phyloP scores from a whole-genome alignment of 805 yeast genomes.

The Candida loeiensis region DNA sequence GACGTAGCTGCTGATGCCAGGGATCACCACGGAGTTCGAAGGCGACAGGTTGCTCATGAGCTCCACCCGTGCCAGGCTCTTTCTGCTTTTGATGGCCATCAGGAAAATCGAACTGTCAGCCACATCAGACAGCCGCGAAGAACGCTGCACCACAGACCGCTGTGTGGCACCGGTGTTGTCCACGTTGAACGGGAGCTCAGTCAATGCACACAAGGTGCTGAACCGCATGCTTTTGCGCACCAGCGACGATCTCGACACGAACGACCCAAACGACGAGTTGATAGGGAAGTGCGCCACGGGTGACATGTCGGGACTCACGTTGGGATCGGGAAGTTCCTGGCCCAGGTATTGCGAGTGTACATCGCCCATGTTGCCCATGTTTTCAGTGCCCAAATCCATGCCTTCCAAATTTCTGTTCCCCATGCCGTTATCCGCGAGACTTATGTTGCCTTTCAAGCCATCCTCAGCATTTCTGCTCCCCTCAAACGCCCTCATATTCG shows the following conservation, averaged over 20 bases:
- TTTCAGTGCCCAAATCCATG: too few relatives aligned
- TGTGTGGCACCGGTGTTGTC: constrained; percentile 11
- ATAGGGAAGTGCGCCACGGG: background rate
- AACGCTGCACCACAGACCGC: constrained; percentile 12
- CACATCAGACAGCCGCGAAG: constrained; percentile 25
- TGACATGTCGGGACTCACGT: background rate
- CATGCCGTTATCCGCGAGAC: background rate
- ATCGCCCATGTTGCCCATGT: too few relatives aligned
- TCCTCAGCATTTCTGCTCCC: too few relatives aligned
- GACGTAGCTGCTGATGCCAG: constrained; percentile 43
- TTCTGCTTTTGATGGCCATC: constrained; percentile 20
- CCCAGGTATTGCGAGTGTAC: too few relatives aligned
- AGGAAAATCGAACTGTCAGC: constrained; percentile 37
- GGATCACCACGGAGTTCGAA: constrained; percentile 46
- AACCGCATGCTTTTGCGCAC: constrained; percentile 30
- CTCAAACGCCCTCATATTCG: constrained; percentile 48
- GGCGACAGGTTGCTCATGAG: constrained; percentile 11
- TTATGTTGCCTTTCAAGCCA: too few relatives aligned
- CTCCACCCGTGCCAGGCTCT: constrained; percentile 14
- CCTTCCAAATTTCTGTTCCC: background rate
- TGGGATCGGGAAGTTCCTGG: background rate
- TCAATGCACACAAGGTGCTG: constrained; percentile 37
- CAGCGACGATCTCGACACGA: constrained; percentile 16
- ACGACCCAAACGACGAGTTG: constrained; percentile 13
- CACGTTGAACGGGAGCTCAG: constrained; percentile 34